Evolutionary conservation across 2,329 filamentous ascomycete genomes (phyloP), one percentile per base, ranked within the genome.

Genomic region (Talaromyces rugulosus): DNA sequence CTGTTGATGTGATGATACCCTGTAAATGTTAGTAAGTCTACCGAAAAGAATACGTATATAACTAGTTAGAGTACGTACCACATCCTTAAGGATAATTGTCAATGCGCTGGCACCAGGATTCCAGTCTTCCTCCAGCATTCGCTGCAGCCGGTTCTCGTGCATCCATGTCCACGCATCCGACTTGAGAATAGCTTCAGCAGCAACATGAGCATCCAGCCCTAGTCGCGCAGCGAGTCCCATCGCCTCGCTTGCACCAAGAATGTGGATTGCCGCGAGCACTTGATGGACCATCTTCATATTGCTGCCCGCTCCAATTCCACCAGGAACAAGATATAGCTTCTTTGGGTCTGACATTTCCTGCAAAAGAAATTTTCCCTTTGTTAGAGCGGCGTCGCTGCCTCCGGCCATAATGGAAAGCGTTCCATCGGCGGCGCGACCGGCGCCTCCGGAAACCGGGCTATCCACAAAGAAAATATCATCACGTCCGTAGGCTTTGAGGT

Each of bases 381-480:
- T 77, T 1, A 91, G 75, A 5, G 85, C 85, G 2, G 78, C 80
- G 0, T 83, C 80, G 0, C 83, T 78, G 0, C 82, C 88, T 1
- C 87, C 86, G 0, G 88, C 88, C 84, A 93, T 91, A 70, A 93
- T 92, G 6, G 88, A 89, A 50, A 92, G 77, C 0, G 89, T 90
- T 3, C 89, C 89, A 56, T 89, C 83, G 0, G 87, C 88, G 1
- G 89, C 89, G 36, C 89, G 82, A 9, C 83, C 80, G 0, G 87
- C 85, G 1, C 89, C 89, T 0, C 89, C 89, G 0, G 88, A 91
- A 0, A 92, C 89, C 0, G 89, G 89, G 27, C 84, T 83, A 73
- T 92, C 89, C 57, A 93, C 82, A 58, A 92, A 82, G 56, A 81
- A 78, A 33, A 92, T 81, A 69, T 92, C 89, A 2, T 75, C 72